Percentiles rank a stretch among this genome's conserved stretches.
Conservation (phyloP, 2,329 filamentous ascomycete species). For the Aureobasidium pullulans region DNA sequence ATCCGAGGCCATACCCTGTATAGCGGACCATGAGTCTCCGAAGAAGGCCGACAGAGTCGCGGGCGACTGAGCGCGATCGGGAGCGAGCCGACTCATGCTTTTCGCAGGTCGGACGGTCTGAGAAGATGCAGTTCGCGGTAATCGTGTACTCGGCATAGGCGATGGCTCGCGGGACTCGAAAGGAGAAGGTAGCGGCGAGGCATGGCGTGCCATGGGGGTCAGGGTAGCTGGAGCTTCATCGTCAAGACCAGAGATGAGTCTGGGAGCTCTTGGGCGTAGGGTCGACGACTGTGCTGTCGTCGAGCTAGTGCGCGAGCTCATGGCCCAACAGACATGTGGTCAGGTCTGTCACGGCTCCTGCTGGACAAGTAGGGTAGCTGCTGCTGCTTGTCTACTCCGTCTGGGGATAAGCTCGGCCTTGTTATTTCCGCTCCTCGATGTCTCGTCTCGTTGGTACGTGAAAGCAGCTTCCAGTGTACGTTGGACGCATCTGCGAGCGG, state of each 20-base stretch:
- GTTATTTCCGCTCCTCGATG: no score
- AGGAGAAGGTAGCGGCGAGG: constrained; percentile 32
- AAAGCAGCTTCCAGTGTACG: no score
- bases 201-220: constrained; percentile 27
- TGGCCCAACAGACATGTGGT: background rate
- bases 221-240: constrained; percentile 33
- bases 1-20: constrained; percentile 44
- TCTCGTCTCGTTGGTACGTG: no score
- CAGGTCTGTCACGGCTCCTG: background rate
- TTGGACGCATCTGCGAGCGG: background rate
- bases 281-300: constrained; percentile 29
- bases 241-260: constrained; percentile 41
- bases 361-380: background rate
- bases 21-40: constrained; percentile 41
- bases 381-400: background rate
- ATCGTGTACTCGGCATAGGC: constrained; percentile 27
- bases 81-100: background rate
- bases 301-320: constrained; percentile 31
- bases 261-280: constrained; percentile 39
- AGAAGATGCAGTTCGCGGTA: constrained; percentile 15
- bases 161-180: constrained; percentile 27
- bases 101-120: background rate
- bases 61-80: background rate
- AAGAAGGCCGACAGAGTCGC: constrained; percentile 36
- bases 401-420: background rate